These are phyloP conservation scores for Cyberlindnera americana DNA, from an alignment of 805 yeast species.

Conservation along the genomic window DNA sequence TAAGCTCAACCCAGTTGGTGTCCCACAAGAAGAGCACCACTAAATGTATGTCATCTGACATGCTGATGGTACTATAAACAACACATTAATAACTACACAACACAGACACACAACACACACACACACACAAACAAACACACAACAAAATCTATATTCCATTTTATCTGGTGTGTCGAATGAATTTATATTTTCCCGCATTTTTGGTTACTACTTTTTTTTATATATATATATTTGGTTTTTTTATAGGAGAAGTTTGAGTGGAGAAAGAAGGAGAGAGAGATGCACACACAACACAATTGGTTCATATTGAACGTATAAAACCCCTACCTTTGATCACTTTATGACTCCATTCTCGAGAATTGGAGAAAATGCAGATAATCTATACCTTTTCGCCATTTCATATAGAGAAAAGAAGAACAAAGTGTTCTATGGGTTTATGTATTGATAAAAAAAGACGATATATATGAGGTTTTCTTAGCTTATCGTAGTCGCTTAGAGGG, in stretches of 20 bases:
- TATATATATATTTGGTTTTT: background rate
- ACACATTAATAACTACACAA: background rate
- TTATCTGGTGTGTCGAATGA: slow-evolving; percentile 2
- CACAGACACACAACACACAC: slow-evolving; percentile 2
- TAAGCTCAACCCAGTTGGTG: slow-evolving; percentile 84
- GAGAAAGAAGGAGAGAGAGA: background rate
- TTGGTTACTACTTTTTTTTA: slow-evolving; percentile 4
- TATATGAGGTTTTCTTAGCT: background rate
- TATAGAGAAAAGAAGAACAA: too few species aligned
- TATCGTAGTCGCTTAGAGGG: too few species aligned
- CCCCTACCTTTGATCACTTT: too few species aligned
- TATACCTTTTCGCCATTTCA: too few species aligned
- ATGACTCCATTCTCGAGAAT: too few species aligned
- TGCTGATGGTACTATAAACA: too few species aligned
- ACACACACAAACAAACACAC: slow-evolving; percentile 2
- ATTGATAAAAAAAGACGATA: too few species aligned
- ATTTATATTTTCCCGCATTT: slow-evolving; percentile 12
- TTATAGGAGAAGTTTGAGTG: background rate
- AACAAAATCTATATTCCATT: background rate
- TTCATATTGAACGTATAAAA: too few species aligned
- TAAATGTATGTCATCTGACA: too few species aligned
- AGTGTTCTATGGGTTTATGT: too few species aligned
- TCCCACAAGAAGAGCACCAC: slow-evolving; percentile 55
- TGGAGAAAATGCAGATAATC: too few species aligned
- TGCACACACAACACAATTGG: too few species aligned